A percentile compares a stretch with the other conserved stretches of the same genome.
phyloP scores from a whole-genome alignment of 1,139 yeast species.

The Kazachstania sp. region DNA sequence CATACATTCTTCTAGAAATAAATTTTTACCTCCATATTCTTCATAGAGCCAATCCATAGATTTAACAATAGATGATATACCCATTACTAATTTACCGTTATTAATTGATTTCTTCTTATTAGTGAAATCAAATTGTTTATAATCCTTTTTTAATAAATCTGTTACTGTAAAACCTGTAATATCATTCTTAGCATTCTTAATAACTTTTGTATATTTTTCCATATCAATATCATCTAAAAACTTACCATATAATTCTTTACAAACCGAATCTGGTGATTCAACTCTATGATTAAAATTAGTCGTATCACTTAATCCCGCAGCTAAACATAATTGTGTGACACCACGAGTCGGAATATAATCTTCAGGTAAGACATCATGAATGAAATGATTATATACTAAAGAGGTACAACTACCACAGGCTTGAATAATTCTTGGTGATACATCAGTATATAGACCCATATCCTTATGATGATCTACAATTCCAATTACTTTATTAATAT shows the following conservation, averaged over 20 bases:
- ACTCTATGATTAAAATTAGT: slow-evolving; percentile 51
- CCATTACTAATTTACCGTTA: slow-evolving; percentile 35
- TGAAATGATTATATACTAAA: slow-evolving; percentile 48
- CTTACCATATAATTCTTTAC: slow-evolving; percentile 34
- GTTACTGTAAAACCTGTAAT: slow-evolving; percentile 47
- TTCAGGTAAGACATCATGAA: slow-evolving; percentile 22
- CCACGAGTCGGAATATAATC: background rate
- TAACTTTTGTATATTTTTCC: slow-evolving; percentile 32
- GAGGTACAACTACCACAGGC: slow-evolving; percentile 73
- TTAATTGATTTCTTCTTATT: slow-evolving; percentile 23
- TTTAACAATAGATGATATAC: slow-evolving; percentile 69
- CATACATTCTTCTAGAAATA: slow-evolving; percentile 36
- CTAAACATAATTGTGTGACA: slow-evolving; percentile 43
- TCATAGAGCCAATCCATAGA: slow-evolving; percentile 50
- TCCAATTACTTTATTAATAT: slow-evolving; percentile 40
- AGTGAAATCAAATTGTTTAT: slow-evolving; percentile 56
- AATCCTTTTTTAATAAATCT: slow-evolving; percentile 72
- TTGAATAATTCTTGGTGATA: slow-evolving; percentile 50
- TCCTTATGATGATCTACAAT: slow-evolving; percentile 87
- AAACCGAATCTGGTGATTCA: slow-evolving; percentile 46
- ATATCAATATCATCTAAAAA: slow-evolving; percentile 16
- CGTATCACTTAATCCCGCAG: slow-evolving; percentile 71
- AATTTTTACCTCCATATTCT: slow-evolving; percentile 27
- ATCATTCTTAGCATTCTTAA: slow-evolving; percentile 54
- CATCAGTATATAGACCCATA: slow-evolving; percentile 40